Evolutionary conservation across 1,284 basidiomycete genomes (phyloP).

Genomic region (Porodaedalea pini): DNA sequence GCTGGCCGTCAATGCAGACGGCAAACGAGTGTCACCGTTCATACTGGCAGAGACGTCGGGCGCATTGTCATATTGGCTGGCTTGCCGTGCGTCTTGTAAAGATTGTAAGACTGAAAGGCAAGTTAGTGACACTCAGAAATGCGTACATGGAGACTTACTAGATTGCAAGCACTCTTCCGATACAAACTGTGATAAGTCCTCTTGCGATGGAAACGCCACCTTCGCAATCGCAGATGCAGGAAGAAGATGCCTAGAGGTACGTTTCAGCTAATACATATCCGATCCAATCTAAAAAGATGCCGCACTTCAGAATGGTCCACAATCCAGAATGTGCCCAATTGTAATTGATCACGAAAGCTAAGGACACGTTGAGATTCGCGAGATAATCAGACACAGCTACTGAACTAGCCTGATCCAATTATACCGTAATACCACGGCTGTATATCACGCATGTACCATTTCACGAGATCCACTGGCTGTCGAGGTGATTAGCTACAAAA

Average conservation of each 20-base stretch:
- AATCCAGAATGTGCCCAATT: slow-evolving; percentile 78
- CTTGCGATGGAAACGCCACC: slow-evolving; percentile 66
- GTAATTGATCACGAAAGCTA: slow-evolving; percentile 55
- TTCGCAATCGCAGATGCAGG: slow-evolving; percentile 66
- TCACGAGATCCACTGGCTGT: slow-evolving; percentile 58
- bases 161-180: slow-evolving; percentile 50
- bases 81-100: too few relatives aligned
- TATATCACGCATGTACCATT: slow-evolving; percentile 62
- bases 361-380: background rate
- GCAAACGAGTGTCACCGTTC: too few relatives aligned
- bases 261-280: too few relatives aligned
- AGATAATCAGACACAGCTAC: background rate
- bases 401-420: slow-evolving; percentile 62
- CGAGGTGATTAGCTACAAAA: slow-evolving; percentile 1
- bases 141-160: slow-evolving; percentile 39
- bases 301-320: slow-evolving; percentile 72
- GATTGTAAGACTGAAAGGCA: too few relatives aligned
- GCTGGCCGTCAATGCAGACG: too few relatives aligned
- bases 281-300: slow-evolving; percentile 18
- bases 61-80: too few relatives aligned
- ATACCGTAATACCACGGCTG: slow-evolving; percentile 74
- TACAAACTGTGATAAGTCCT: slow-evolving; percentile 61
- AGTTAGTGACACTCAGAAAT: too few relatives aligned
- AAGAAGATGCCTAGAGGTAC: slow-evolving; percentile 63
- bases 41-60: too few relatives aligned